Conservation (phyloP, 2,329 filamentous ascomycete species). For the Pleurostoma richardsiae region DNA sequence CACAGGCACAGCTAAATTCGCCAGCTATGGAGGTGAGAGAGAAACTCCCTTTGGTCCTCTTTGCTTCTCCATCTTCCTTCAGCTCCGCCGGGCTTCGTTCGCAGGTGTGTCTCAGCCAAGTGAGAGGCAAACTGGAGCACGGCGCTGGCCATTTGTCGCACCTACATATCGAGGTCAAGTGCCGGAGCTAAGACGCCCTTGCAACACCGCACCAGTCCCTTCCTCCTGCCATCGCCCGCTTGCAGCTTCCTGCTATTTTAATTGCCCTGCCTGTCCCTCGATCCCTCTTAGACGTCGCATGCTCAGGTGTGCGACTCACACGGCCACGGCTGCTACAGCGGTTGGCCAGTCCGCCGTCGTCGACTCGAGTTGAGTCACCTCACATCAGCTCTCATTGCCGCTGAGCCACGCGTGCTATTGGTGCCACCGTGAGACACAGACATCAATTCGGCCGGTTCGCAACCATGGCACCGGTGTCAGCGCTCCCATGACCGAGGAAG, state of each 20-base stretch:
- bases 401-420: slow-evolving; percentile 6
- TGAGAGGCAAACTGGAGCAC: slow-evolving; percentile 3
- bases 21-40: background rate
- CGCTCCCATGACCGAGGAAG: too few species aligned
- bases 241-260: too few species aligned
- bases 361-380: slow-evolving; percentile 7
- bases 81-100: background rate
- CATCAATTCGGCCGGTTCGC: background rate
- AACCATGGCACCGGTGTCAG: too few species aligned
- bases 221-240: background rate
- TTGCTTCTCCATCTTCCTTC: background rate
- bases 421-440: slow-evolving; percentile 8
- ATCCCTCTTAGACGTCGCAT: too few species aligned
- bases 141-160: slow-evolving; percentile 8
- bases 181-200: slow-evolving; percentile 1
- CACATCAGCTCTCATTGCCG: slow-evolving; percentile 6
- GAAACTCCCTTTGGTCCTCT: too few species aligned
- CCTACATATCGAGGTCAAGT: slow-evolving; percentile 2
- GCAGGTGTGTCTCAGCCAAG: slow-evolving; percentile 6
- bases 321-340: too few species aligned
- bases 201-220: slow-evolving; percentile 2
- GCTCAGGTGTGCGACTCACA: too few species aligned
- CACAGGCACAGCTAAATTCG: background rate
- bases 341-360: too few species aligned
- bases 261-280: too few species aligned